Evolutionary conservation across 176 grass and related monocot genomes (phyloP).

Genomic region (Carex myosuroides): DNA sequence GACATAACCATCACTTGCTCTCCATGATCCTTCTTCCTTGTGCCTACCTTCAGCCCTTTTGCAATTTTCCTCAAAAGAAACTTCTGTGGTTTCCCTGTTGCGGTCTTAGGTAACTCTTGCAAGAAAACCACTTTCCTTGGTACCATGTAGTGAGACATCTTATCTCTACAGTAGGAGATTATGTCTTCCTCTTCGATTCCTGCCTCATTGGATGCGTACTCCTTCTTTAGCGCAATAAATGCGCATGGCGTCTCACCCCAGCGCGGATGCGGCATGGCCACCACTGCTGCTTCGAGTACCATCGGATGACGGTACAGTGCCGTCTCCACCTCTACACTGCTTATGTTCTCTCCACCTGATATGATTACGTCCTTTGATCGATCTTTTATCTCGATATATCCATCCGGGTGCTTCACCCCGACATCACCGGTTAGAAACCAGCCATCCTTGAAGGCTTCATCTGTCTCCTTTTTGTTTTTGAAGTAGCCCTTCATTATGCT

Average conservation of each 20-base stretch:
- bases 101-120: constrained; percentile 49
- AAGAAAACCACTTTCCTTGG: constrained; percentile 57
- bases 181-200: constrained; percentile 41
- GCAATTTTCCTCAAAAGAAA: constrained; percentile 30
- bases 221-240: constrained; percentile 29
- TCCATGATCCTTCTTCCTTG: not conserved
- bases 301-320: constrained; percentile 39
- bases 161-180: constrained; percentile 38
- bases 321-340: constrained; percentile 57
- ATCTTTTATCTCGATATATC: constrained; percentile 70
- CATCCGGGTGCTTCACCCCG: constrained; percentile 48
- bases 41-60: not conserved
- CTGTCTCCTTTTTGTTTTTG: constrained; percentile 41
- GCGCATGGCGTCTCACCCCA: constrained; percentile 52
- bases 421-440: constrained; percentile 66
- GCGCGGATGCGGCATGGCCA: constrained; percentile 36
- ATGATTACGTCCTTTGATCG: constrained; percentile 65
- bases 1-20: constrained; percentile 27
- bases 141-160: constrained; percentile 48
- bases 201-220: constrained; percentile 11
- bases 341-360: constrained; percentile 77
- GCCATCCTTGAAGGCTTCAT: constrained; percentile 35
- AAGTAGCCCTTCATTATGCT: constrained; percentile 66
- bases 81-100: constrained; percentile 57
- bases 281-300: constrained; percentile 45